A percentile compares a stretch with the other conserved stretches of the same genome.
Evolutionary conservation across 1,139 yeast species (phyloP).

Genomic region (Wickerhamomyces sp.): DNA sequence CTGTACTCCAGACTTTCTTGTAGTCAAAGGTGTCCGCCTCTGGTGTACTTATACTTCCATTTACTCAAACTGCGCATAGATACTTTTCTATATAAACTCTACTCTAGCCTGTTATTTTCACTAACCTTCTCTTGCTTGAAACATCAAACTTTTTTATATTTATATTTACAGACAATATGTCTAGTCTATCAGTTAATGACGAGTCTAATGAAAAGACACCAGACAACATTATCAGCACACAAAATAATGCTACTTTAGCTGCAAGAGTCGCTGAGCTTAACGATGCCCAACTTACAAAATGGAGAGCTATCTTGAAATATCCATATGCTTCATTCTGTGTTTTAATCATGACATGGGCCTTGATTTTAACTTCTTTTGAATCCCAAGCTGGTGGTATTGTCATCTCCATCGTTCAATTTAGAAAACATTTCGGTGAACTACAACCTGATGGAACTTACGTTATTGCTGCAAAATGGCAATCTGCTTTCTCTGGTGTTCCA

Average conservation of each 20-base stretch:
- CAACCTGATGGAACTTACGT: conserved; percentile 20
- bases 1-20: no score
- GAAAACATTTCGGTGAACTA: conserved; percentile 28
- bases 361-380: conserved; percentile 22
- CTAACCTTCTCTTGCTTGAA: no score
- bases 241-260: conserved; percentile 1
- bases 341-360: conserved; percentile 16
- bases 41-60: no score
- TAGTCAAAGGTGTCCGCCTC: no score
- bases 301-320: conserved; percentile 15
- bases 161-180: not conserved
- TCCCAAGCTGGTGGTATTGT: conserved; percentile 27
- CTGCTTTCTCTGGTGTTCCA: conserved; percentile 30
- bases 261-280: conserved; percentile 11
- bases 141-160: no score
- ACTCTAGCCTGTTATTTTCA: no score
- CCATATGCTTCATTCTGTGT: conserved; percentile 16
- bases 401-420: conserved; percentile 25
- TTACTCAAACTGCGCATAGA: no score
- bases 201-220: not conserved
- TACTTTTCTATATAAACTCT: no score
- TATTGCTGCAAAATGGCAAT: conserved; percentile 28
- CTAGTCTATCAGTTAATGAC: not conserved
- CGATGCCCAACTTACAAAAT: conserved; percentile 10
- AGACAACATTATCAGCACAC: not conserved